Percentiles rank a stretch among this genome's conserved stretches.
phyloP scores from a whole-genome alignment of 148 eudicot genomes.

The Chenopodium berlandieri region DNA sequence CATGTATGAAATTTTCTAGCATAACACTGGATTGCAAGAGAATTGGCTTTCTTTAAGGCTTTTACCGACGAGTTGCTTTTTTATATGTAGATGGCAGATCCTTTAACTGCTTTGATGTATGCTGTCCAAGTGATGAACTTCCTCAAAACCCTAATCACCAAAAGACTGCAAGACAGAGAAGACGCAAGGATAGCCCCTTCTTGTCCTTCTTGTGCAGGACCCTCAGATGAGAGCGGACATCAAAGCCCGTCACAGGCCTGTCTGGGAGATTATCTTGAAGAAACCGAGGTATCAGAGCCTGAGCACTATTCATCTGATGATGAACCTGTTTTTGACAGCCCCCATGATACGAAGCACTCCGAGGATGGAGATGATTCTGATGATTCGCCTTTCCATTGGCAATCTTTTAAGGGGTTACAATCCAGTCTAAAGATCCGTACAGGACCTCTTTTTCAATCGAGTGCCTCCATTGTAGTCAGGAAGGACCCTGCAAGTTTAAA shows the following conservation, averaged over 20 bases:
- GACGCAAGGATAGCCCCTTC: constrained; percentile 45
- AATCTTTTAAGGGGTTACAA: constrained; percentile 32
- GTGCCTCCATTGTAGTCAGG: constrained; percentile 28
- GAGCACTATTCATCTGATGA: constrained; percentile 39
- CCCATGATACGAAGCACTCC: constrained; percentile 34
- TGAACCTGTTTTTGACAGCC: constrained; percentile 44
- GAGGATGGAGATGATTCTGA: constrained; percentile 45
- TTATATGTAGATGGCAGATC: constrained; percentile 78
- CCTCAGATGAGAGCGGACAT: constrained; percentile 63
- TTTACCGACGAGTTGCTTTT: background rate
- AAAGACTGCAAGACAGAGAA: constrained; percentile 63
- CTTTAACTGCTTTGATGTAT: constrained; percentile 88
- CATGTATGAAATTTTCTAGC: background rate
- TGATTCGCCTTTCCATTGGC: constrained; percentile 42
- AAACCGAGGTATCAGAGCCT: constrained; percentile 45
- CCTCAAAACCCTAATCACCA: constrained; percentile 80
- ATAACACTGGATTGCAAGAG: background rate
- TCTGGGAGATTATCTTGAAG: constrained; percentile 38
- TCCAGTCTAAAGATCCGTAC: constrained; percentile 20
- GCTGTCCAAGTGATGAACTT: constrained; percentile 97
- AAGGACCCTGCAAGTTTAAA: constrained; percentile 21
- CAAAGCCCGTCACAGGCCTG: constrained; percentile 54
- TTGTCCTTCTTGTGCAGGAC: constrained; percentile 43
- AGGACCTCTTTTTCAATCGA: constrained; percentile 39
- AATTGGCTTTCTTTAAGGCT: background rate